A percentile compares a stretch with the other conserved stretches of the same genome.
Evolutionary conservation across 2,329 filamentous ascomycete genomes (phyloP).

Genomic region (Rhynchosporium agropyri): DNA sequence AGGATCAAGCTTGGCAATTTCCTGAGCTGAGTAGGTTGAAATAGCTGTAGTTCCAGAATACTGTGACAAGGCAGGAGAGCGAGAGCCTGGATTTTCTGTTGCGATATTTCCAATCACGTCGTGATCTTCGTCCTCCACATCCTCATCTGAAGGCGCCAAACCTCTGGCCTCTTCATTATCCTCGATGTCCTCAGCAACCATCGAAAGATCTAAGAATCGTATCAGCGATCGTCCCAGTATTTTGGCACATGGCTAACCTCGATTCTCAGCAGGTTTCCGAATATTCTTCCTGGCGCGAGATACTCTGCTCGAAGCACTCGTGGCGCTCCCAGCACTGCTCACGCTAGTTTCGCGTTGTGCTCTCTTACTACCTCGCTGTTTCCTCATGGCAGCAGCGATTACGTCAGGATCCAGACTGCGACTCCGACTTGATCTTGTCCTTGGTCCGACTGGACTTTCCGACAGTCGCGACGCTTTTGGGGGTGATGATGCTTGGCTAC

Average conservation of each 20-base stretch:
- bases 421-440: constrained; percentile 44
- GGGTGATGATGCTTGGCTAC: constrained; percentile 37
- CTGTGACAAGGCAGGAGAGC: constrained; percentile 31
- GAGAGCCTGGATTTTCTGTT: constrained; percentile 16
- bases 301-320: constrained; percentile 26
- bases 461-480: constrained; percentile 30
- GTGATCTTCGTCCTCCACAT: constrained; percentile 15
- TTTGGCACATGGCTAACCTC: constrained; percentile 24
- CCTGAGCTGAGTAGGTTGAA: constrained; percentile 30
- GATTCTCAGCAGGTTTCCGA: constrained; percentile 21
- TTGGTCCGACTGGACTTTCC: constrained; percentile 29
- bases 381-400: constrained; percentile 19
- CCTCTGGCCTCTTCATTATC: constrained; percentile 10
- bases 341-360: constrained; percentile 32
- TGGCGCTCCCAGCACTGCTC: constrained; percentile 33
- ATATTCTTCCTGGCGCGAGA: constrained; percentile 30
- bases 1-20: constrained; percentile 42
- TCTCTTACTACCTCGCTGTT: constrained; percentile 17
- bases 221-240: constrained; percentile 17
- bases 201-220: constrained; percentile 35
- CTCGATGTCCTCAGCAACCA: constrained; percentile 36
- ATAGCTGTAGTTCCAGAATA: constrained; percentile 36
- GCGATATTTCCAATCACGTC: constrained; percentile 19
- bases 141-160: constrained; percentile 7
- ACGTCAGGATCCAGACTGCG: constrained; percentile 44